Evolutionary conservation across 768 basidiomycete species (phyloP), one percentile per base, ranked within the genome.

Genomic region (Amanita inopinata): DNA sequence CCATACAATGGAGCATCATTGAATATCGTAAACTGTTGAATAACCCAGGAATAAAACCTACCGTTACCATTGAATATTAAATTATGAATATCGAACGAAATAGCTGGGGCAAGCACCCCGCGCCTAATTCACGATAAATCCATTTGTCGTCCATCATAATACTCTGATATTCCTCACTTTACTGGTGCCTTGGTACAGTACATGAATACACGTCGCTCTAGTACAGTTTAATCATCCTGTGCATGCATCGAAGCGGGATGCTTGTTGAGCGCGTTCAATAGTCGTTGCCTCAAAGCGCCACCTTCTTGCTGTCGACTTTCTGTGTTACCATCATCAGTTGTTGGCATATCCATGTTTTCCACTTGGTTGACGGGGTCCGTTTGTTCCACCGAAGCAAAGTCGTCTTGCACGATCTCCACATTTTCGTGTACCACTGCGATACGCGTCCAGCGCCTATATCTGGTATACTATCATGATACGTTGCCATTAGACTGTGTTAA

Each of bases 361-460:
- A 42, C 18, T 36, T 25, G 33, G 23, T 32, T 36, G 30, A 32
- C 36, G 38, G 25, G 17, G 20, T 24, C 17, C 10, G 32, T 17
- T 41, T 37, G 8, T 35, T 43, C 18, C 30, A 23, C 11, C 28
- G 40, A 7, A 43, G 17, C 40, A 31, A 45, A 30, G n/a, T 43
- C 23, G 25, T 43, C 22, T 3, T 42, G 43, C 4, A 78, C 75
- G 19, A 65, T 58, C 48, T 87, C 79, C 12, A 88, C 66, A 0
- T 69, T 74, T 62, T 93, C 91, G 3, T 65, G 73, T 33, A 91
- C 76, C 14, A 83, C 60, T 2, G 90, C 91, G 24, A 91, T 69
- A 37, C 91, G 80, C 0, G 84, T 83, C 91, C 91, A 94, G 37
- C 88, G 70, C 40, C 91, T 64, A 54, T 79, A 80, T 10, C 91